Evolutionary conservation across 2,329 filamentous ascomycete genomes (phyloP).

Genomic region (Graphilbum fragrans): DNA sequence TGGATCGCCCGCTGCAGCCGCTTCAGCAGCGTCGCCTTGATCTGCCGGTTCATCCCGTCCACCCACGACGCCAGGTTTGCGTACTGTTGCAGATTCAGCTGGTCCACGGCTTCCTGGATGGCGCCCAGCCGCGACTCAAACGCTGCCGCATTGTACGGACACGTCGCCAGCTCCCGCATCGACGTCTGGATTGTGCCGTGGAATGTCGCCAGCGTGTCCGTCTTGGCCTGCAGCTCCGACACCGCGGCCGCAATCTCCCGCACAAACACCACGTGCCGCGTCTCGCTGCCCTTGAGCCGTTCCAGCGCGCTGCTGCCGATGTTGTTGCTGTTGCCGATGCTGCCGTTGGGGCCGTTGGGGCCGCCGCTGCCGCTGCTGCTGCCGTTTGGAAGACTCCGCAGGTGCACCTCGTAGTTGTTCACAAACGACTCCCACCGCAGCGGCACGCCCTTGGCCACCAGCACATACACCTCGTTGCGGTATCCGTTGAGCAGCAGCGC

Average conservation of each 20-base stretch:
- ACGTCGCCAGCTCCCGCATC: constrained; percentile 70
- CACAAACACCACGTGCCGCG: constrained; percentile 93
- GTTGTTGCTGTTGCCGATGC: neutral
- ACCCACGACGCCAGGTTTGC: constrained; percentile 91
- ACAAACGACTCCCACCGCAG: constrained; percentile 97
- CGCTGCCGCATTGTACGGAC: constrained; percentile 66
- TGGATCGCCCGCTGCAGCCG: constrained; percentile 76
- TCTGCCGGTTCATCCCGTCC: constrained; percentile 69
- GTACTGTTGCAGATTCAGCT: constrained; percentile 92
- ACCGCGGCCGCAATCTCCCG: constrained; percentile 83
- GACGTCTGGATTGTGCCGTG: constrained; percentile 74
- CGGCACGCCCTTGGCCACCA: constrained; percentile 78
- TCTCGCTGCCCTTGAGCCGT: constrained; percentile 55
- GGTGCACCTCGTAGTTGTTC: constrained; percentile 85
- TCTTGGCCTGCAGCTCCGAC: constrained; percentile 80
- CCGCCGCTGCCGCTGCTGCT: constrained; percentile 28
- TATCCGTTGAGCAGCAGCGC: constrained; percentile 82
- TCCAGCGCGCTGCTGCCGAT: constrained; percentile 35
- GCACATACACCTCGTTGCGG: constrained; percentile 73
- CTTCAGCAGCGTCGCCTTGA: constrained; percentile 67
- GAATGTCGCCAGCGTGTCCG: constrained; percentile 63
- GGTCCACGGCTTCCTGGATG: constrained; percentile 87
- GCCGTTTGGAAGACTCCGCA: constrained; percentile 46
- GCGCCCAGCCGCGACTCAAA: constrained; percentile 73
- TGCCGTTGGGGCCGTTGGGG: neutral